Percentiles rank a stretch among this genome's conserved stretches.
Conservation (phyloP, 108 stramenopile genomes). For the Craspedostauros australis region DNA sequence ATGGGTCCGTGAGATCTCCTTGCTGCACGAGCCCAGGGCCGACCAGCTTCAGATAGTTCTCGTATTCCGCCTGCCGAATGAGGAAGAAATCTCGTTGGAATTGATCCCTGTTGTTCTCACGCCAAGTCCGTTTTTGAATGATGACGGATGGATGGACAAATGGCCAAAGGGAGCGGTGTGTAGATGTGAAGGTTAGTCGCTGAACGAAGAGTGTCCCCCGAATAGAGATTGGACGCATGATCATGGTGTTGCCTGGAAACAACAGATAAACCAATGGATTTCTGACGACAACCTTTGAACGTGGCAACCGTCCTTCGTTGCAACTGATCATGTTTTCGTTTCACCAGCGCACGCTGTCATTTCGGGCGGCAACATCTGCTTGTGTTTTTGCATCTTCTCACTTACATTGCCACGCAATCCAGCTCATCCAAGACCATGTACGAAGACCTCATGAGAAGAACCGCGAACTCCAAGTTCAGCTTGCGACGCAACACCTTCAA, state of each 20-base stretch:
- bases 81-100: conserved; percentile 84
- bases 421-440: conserved; percentile 75
- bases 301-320: too few species aligned
- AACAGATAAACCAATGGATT: too few species aligned
- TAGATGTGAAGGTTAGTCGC: background rate
- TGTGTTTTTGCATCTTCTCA: background rate
- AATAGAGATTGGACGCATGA: too few species aligned
- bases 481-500: conserved; percentile 53
- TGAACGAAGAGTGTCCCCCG: background rate
- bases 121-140: background rate
- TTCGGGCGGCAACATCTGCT: background rate
- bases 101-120: conserved; percentile 34
- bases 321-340: too few species aligned
- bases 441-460: conserved; percentile 75
- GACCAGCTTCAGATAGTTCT: conserved; percentile 48
- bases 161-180: background rate
- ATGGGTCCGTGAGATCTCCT: conserved; percentile 78
- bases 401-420: conserved; percentile 67
- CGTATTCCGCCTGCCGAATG: conserved; percentile 68
- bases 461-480: conserved; percentile 74
- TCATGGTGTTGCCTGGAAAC: too few species aligned
- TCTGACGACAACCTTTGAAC: too few species aligned
- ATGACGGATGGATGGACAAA: background rate
- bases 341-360: too few species aligned
- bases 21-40: conserved; percentile 64